Evolutionary conservation across 2,329 filamentous ascomycete genomes (phyloP), one percentile per base, ranked within the genome.

Genomic region (Cordyceps pruinosa): DNA sequence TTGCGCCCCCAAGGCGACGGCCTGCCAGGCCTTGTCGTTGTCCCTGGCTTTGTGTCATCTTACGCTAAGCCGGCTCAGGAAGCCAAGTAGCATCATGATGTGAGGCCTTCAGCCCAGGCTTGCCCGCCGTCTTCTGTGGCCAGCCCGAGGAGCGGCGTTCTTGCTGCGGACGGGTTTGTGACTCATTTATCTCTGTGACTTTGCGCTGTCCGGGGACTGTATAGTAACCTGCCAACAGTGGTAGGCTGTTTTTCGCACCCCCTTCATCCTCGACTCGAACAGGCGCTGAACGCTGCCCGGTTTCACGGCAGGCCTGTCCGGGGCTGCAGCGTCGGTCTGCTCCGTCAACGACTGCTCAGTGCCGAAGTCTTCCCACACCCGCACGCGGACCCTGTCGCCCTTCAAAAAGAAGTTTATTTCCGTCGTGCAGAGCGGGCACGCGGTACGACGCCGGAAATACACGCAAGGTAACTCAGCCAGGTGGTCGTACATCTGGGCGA

Each of bases 51-150:
- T 25, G 25, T 37, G 50, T 48, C 35, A 45, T 44, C 44, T 44
- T 54, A 12, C 49, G 42, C 56, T 58, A 58, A 44, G 25, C 56
- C 50, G 1, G 13, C 34, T 35, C 42, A 49, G 56, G 56, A 58
- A 58, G 56, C 56, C 50, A 58, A 58, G 56, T 26, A 9, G 28
- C 56, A 58, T 52, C 30, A 13, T 19, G 7, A 12, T 35, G 30
- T 21, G n/a, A 13, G 35, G 26, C 46, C 15, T 54, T 35, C 5
- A 32, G 26, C 8, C 26, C 9, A 2, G 10, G 4, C 25, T 26
- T 12, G 12, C 13, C 8, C 4, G 21, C 25, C 21, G 32, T n/a
- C 25, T 7, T 23, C 13, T 35, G 7, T 4, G 13, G 34, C 8
- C 13, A 6, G 13, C 7, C 34, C 34, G 7, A 8, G 7, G 34